These are phyloP conservation scores for Maudiozyma bulderi DNA, from an alignment of 805 yeast genomes.

Conservation along the genomic window DNA sequence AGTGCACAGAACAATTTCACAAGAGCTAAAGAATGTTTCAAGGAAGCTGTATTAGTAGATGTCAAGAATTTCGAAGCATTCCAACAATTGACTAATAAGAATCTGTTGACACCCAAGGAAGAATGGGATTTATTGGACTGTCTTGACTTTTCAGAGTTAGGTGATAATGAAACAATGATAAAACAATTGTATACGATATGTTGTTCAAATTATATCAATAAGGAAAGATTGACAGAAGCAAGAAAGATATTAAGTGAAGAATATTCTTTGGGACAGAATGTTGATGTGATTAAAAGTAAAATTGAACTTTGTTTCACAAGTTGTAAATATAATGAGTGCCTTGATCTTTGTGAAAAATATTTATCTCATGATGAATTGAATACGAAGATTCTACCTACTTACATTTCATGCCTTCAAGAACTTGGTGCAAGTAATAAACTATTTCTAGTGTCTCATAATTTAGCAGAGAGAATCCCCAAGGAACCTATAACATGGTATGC, in stretches of 20 bases:
- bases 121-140: conserved; percentile 71
- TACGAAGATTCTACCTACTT: conserved; percentile 62
- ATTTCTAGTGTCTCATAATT: conserved; percentile 69
- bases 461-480: conserved; percentile 77
- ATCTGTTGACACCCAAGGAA: conserved; percentile 70
- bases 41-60: conserved; percentile 79
- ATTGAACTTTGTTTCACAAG: conserved; percentile 66
- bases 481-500: conserved; percentile 85
- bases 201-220: conserved; percentile 62
- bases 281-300: conserved; percentile 56
- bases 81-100: conserved; percentile 61
- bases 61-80: conserved; percentile 92
- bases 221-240: conserved; percentile 51
- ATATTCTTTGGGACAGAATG: conserved; percentile 57
- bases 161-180: conserved; percentile 74
- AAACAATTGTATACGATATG: conserved; percentile 65
- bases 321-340: conserved; percentile 70
- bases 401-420: conserved; percentile 78
- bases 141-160: conserved; percentile 52
- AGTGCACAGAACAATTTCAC: conserved; percentile 77
- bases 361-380: conserved; percentile 57
- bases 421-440: conserved; percentile 72
- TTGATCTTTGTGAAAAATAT: conserved; percentile 58
- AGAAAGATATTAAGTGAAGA: conserved; percentile 59
- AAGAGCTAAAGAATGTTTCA: conserved; percentile 74